Evolutionary conservation across 352 stramenopile species (phyloP).

Genomic region (Globisporangium okanoganense): DNA sequence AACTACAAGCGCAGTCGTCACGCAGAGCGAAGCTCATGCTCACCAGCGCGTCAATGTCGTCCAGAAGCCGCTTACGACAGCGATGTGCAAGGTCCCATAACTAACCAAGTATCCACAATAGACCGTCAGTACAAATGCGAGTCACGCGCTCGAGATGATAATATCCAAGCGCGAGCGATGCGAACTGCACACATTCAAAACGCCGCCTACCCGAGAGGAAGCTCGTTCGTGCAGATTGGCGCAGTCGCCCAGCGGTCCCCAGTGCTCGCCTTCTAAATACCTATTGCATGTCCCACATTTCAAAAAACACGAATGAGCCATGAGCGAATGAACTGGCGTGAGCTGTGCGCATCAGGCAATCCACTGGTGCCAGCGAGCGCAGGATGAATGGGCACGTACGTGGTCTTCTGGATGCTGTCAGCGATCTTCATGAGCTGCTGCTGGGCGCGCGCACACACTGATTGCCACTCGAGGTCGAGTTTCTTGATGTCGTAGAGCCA

Average conservation of each 20-base stretch:
- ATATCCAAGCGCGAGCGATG: neutral
- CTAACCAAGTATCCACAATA: slow-evolving; percentile 17
- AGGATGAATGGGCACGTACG: slow-evolving; percentile 25
- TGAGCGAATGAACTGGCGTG: neutral
- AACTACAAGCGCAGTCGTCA: neutral
- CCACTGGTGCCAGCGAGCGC: neutral
- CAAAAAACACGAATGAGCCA: neutral
- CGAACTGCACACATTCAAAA: slow-evolving; percentile 8
- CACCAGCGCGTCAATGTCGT: slow-evolving; percentile 50
- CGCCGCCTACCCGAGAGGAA: slow-evolving; percentile 34
- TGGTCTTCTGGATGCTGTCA: slow-evolving; percentile 72
- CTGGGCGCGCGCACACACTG: slow-evolving; percentile 37
- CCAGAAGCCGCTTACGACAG: slow-evolving; percentile 46
- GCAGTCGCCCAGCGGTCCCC: slow-evolving; percentile 51
- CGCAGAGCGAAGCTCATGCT: too few relatives aligned
- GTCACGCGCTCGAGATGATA: neutral
- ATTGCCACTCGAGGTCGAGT: slow-evolving; percentile 64
- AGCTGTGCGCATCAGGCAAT: too few relatives aligned
- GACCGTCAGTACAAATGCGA: neutral
- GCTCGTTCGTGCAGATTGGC: slow-evolving; percentile 42
- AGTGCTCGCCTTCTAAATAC: slow-evolving; percentile 63
- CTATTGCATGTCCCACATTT: slow-evolving; percentile 26
- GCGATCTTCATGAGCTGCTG: slow-evolving; percentile 63
- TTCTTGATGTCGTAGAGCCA: slow-evolving; percentile 59
- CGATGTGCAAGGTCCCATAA: slow-evolving; percentile 72